These are phyloP conservation scores for Tolypocladium capitatum DNA, from an alignment of 2,329 filamentous ascomycete species.

Conservation along the genomic window DNA sequence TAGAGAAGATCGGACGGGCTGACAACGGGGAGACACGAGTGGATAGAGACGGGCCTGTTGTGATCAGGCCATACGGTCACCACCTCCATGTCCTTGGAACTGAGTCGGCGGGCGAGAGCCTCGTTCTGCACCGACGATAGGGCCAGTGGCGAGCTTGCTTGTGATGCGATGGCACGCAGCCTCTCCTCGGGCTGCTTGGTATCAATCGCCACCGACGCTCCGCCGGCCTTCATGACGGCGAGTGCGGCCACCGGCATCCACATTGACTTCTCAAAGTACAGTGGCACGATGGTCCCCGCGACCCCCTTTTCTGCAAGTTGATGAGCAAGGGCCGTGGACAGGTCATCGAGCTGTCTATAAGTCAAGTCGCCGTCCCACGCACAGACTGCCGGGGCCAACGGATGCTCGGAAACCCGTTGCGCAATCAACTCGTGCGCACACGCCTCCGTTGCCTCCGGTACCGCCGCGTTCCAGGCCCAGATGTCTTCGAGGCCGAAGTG, in stretches of 20 bases:
- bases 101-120: background rate
- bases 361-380: conserved; percentile 13
- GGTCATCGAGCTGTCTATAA: conserved; percentile 5
- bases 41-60: too few relatives aligned
- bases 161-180: conserved; percentile 2
- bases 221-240: conserved; percentile 11
- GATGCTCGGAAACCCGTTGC: conserved; percentile 5
- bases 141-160: conserved; percentile 1
- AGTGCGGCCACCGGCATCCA: conserved; percentile 12
- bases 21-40: background rate
- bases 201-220: conserved; percentile 14
- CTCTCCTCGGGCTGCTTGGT: conserved; percentile 2
- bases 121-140: background rate
- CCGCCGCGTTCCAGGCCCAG: conserved; percentile 8
- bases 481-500: conserved; percentile 6
- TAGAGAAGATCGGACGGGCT: conserved; percentile 5
- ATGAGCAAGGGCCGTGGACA: conserved; percentile 2
- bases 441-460: conserved; percentile 6
- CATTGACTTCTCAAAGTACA: conserved; percentile 14
- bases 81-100: background rate
- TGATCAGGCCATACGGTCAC: background rate
- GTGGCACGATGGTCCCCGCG: conserved; percentile 7
- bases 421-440: conserved; percentile 8
- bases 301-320: conserved; percentile 1
- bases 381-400: conserved; percentile 8